phyloP scores from a whole-genome alignment of 768 basidiomycete species.

The Suillus spraguei region DNA sequence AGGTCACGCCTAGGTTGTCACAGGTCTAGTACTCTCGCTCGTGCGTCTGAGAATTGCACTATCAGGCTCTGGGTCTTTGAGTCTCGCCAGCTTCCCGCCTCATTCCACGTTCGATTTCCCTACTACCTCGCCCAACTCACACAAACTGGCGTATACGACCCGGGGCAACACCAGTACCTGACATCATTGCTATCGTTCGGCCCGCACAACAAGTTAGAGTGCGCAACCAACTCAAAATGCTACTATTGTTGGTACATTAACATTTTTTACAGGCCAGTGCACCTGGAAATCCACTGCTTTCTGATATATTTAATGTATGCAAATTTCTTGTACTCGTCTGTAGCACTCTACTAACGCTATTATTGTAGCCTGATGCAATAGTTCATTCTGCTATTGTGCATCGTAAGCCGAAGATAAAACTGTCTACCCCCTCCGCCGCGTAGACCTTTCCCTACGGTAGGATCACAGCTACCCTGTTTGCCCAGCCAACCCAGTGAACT shows the following conservation, averaged over 20 bases:
- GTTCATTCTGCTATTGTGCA: too few relatives aligned
- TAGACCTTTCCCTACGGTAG: too few relatives aligned
- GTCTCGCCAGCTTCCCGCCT: slow-evolving; percentile 2
- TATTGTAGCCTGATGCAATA: neutral
- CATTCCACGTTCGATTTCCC: neutral
- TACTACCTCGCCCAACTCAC: neutral
- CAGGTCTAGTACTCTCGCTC: neutral
- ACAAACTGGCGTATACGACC: neutral
- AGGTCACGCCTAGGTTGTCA: neutral
- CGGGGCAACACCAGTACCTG: neutral
- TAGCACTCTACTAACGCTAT: too few relatives aligned
- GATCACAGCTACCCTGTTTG: neutral
- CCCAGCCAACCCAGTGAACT: neutral
- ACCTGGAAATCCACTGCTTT: too few relatives aligned
- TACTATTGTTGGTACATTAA: neutral
- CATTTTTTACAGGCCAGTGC: neutral
- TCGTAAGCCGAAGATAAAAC: too few relatives aligned
- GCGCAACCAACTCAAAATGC: neutral
- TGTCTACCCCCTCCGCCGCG: too few relatives aligned
- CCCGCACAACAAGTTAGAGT: neutral
- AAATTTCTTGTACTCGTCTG: neutral
- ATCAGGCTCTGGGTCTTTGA: neutral
- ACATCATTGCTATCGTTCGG: neutral
- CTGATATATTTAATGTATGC: neutral
- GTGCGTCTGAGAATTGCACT: neutral